phyloP scores from a whole-genome alignment of 129 eudicot genomes.

The Lactuca saligna region DNA sequence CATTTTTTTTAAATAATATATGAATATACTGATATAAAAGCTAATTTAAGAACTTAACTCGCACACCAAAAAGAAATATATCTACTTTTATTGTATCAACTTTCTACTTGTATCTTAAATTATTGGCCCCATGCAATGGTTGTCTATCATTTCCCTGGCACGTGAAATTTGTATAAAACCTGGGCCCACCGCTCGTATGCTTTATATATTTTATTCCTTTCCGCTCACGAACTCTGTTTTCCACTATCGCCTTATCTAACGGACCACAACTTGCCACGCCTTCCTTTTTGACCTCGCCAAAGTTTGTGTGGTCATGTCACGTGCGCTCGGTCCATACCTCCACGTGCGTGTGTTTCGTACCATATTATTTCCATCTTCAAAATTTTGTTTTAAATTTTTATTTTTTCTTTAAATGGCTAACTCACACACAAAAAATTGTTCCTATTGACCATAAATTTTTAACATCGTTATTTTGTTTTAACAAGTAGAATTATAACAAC shows the following conservation, averaged over 20 bases:
- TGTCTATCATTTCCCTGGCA: background rate
- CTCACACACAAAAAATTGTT: too few relatives aligned
- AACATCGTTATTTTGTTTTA: too few relatives aligned
- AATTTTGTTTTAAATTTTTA: too few relatives aligned
- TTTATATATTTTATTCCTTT: background rate
- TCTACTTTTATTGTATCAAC: background rate
- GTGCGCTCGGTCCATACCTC: background rate
- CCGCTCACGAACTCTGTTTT: background rate
- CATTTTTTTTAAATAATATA: background rate
- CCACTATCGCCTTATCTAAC: background rate
- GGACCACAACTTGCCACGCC: background rate
- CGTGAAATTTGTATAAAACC: background rate
- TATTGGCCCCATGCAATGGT: background rate
- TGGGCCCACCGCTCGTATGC: background rate
- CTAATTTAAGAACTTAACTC: too few relatives aligned
- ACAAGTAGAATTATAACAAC: too few relatives aligned
- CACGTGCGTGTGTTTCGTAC: background rate
- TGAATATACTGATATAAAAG: background rate
- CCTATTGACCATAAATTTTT: too few relatives aligned
- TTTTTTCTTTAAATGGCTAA: too few relatives aligned
- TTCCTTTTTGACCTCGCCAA: background rate
- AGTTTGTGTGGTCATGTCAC: slow-evolving; percentile 6
- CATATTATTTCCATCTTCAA: background rate
- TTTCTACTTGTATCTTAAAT: background rate
- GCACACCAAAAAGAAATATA: too few relatives aligned